Evolutionary conservation across 169 alveolate species (phyloP), one percentile per base, ranked within the genome.

Genomic region (Plasmodium inui): DNA sequence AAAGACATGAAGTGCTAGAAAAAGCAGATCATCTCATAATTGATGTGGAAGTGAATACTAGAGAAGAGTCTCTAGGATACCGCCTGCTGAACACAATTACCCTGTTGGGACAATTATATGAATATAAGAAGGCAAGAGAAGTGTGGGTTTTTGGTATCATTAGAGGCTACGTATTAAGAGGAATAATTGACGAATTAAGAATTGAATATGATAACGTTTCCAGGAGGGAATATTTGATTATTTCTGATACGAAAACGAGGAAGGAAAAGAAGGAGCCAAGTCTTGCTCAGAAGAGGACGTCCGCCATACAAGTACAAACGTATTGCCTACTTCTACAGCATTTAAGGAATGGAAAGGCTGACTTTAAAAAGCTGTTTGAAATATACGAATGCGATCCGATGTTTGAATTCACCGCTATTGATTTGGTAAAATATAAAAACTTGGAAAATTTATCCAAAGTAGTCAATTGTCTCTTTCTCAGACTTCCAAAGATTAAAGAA

Each of bases 221-320:
- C 12, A 90, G 74, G 67, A 85, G 92, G 73, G 93, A 84, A 82
- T 95, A 93, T 78, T 82, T 74, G 22, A 96, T 96, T 30, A 96
- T 96, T 41, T 96, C 97, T 22, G 98, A 96, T 82, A 96, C 98
- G 6, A 96, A 96, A 74, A 96, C 98, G 14, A 73, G 98, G 80
- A 96, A 84, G 70, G 91, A 81, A 78, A 91, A 85, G 46, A 72
- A 83, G 34, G 95, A 93, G 37, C 98, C 98, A 9, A 74, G 95
- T 57, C 46, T 86, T 61, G 93, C 97, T 28, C 98, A 96, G 83
- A 95, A 94, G 85, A 96, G 94, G 34, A 94, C 96, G 9, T 93
- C 97, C 26, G 95, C 98, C 14, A 89, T 96, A 76, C 98, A 96
- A 88, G 97, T 96, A 37, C 98, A 96, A 89, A 82, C 96, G 14